Evolutionary conservation across 1,139 yeast genomes (phyloP), one percentile per base, ranked within the genome.

Genomic region (Zygosaccharomyces pseudobailii): DNA sequence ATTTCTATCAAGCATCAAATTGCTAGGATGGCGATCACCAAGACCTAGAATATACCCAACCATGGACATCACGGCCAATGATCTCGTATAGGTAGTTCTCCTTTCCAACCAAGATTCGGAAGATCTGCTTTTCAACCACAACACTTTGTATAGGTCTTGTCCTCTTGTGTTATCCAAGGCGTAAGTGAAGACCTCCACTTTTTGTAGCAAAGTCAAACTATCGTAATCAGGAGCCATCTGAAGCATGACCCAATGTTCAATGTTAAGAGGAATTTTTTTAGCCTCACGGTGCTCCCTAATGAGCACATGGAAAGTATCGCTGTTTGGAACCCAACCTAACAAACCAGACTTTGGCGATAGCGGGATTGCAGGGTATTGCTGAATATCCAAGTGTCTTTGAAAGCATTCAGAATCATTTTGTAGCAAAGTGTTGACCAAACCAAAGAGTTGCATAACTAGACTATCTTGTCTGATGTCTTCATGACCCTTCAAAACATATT

Each of bases 151-250:
- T 57, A 94, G 73, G 69, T 94, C 99, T 67, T 92, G 97, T 1
- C 98, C 98, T 57, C 96, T 75, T 0, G 98, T 92, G 61, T 90
- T 92, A 65, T 92, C 97, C 59, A 94, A 71, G 0, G 98, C 97
- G 60, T 92, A 89, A 0, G 96, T 88, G 70, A 94, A 94, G 0
- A 92, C 97, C 67, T 94, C 99, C 37, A 94, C 94, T 67, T 92
- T 92, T 60, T 94, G 96, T 50, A 94, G 70, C 34, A 90, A 73
- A 0, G 97, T 88, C 62, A 92, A 72, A 53, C 82, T 84, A 58
- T 94, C 98, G 67, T 88, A 94, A 65, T 90, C 97, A 1, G 97
- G 97, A 0, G 97, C 96, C 97, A 92, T 90, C 65, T 92, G 97
- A 34, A 89, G 70, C 96, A 92, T 90, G 49, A 92, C 87, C 55